These are phyloP conservation scores for Yamadazyma sp. DNA, from an alignment of 805 yeast species.

Conservation along the genomic window DNA sequence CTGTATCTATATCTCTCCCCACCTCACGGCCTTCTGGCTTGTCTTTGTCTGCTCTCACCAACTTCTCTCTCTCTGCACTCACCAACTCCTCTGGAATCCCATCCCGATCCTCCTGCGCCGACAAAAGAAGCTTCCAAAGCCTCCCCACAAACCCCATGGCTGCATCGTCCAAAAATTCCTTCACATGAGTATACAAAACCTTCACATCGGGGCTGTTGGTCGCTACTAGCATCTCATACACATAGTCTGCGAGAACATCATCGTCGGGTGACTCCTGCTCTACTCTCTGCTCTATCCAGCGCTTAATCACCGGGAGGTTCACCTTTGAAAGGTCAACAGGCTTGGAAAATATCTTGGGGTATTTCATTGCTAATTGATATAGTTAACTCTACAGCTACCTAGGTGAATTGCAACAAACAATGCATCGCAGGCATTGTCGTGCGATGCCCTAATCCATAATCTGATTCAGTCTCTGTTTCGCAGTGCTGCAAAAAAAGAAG, in stretches of 20 bases:
- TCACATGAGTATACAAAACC: conserved; percentile 42
- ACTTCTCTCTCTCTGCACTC: conserved; percentile 4
- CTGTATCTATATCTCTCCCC: conserved; percentile 4
- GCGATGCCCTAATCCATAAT: no score
- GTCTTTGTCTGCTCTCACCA: background rate
- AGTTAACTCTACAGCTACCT: no score
- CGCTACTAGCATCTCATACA: conserved; percentile 40
- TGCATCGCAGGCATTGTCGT: no score
- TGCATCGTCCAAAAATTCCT: conserved; percentile 46
- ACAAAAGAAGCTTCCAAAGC: conserved; percentile 45
- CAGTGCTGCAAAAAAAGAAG: conserved; percentile 5
- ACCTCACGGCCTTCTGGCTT: conserved; percentile 1
- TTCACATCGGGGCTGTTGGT: conserved; percentile 39
- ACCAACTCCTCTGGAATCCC: conserved; percentile 41
- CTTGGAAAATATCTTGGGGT: conserved; percentile 35
- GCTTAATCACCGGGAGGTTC: conserved; percentile 35
- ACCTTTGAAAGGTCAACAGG: conserved; percentile 40
- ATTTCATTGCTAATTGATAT: conserved; percentile 14
- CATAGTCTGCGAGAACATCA: conserved; percentile 48
- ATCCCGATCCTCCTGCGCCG: conserved; percentile 44
- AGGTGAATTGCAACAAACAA: no score
- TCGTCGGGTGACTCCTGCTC: conserved; percentile 47
- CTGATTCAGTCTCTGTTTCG: background rate
- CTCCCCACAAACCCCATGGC: conserved; percentile 38
- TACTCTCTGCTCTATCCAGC: conserved; percentile 42